Conservation (phyloP, 192 early-diverging fungal genomes). For the Podila epigama region DNA sequence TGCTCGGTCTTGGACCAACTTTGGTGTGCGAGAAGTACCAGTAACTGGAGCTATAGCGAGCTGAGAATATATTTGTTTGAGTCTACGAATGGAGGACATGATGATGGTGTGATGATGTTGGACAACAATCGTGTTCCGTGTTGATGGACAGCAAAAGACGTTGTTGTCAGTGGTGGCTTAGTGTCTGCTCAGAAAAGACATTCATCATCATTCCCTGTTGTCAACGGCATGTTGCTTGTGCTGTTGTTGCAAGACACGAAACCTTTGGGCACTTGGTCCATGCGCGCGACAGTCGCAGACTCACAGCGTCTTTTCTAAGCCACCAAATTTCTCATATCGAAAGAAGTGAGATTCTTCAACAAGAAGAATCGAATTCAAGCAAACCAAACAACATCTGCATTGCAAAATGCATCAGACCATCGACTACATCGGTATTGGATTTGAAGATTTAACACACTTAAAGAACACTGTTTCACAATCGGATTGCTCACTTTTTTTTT, state of each 20-base stretch:
- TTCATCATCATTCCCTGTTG: too few species aligned
- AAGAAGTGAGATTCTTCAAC: not conserved
- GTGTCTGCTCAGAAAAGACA: too few species aligned
- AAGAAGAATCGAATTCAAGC: not conserved
- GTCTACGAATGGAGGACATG: conserved; percentile 29
- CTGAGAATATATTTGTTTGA: conserved; percentile 25
- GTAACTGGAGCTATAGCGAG: conserved; percentile 2
- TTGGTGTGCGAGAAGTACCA: not conserved
- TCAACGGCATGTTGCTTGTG: too few species aligned
- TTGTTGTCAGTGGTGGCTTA: too few species aligned
- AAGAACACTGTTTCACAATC: not conserved
- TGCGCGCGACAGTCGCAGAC: too few species aligned
- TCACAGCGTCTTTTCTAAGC: too few species aligned
- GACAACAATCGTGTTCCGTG: not conserved
- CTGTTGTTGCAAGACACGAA: too few species aligned
- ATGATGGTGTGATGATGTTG: not conserved
- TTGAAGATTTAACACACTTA: not conserved
- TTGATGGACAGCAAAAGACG: not conserved
- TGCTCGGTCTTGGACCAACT: not conserved
- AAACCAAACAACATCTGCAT: not conserved
- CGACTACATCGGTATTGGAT: not conserved
- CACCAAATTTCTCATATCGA: too few species aligned
- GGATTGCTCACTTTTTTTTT: not conserved
- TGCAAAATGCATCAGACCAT: conserved; percentile 4
- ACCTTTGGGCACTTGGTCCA: too few species aligned